Evolutionary conservation across 441 rosid species (phyloP).

Genomic region (Gossypium davidsonii): DNA sequence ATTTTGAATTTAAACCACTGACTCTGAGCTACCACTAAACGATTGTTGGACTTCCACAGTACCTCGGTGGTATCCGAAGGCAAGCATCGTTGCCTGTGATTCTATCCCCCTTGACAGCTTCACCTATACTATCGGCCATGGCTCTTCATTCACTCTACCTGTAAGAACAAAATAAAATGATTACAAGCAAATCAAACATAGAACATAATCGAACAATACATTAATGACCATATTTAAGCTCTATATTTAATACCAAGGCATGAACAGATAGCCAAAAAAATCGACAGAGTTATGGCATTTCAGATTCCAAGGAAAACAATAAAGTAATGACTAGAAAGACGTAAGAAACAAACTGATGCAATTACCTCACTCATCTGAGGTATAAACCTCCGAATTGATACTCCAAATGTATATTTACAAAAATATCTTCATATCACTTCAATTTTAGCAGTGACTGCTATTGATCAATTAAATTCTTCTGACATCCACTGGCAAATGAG

Average conservation of each 20-base stretch:
- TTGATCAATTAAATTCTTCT: slow-evolving; percentile 18
- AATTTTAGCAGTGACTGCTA: slow-evolving; percentile 1
- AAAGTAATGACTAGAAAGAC: neutral
- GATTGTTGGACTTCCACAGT: neutral
- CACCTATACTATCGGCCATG: neutral
- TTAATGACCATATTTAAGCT: neutral
- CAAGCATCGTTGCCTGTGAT: slow-evolving; percentile 2
- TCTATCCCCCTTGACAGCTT: neutral
- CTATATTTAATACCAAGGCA: neutral
- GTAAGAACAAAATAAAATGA: slow-evolving; percentile 4
- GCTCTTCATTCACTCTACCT: slow-evolving; percentile 5
- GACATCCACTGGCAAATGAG: slow-evolving; percentile 20
- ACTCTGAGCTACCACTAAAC: neutral
- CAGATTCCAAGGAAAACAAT: neutral
- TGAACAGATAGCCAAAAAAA: neutral
- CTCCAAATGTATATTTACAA: slow-evolving; percentile 8
- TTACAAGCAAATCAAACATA: neutral
- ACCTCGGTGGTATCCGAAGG: neutral
- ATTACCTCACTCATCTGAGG: slow-evolving; percentile 17
- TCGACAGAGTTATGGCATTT: neutral
- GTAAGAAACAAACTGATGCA: neutral
- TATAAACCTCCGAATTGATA: slow-evolving; percentile 9
- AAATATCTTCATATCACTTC: slow-evolving; percentile 17
- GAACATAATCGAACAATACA: neutral
- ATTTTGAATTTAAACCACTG: neutral